Percentiles rank a stretch among this genome's conserved stretches.
phyloP scores from a whole-genome alignment of 495 filamentous ascomycete genomes.

The Penicillium arizonense region DNA sequence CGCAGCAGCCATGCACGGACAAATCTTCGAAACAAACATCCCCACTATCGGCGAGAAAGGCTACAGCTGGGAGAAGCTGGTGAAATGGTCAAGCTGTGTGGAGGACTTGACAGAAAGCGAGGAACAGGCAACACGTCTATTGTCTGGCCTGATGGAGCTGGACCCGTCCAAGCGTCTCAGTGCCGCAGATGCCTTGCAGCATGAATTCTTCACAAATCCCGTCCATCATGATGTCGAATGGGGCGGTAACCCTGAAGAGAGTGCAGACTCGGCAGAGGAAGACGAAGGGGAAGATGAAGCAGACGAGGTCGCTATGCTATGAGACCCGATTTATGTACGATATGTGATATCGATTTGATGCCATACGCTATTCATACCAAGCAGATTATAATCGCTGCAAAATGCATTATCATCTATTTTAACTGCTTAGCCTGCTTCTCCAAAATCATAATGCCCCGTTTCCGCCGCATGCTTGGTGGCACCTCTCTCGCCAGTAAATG shows the following conservation, averaged over 20 bases:
- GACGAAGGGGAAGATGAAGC: conserved; percentile 39
- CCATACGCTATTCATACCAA: conserved; percentile 7
- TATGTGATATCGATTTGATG: conserved; percentile 22
- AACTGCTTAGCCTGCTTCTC: conserved; percentile 49
- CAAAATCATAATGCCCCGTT: conserved; percentile 71
- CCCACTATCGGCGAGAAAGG: conserved; percentile 84
- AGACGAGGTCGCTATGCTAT: conserved; percentile 48
- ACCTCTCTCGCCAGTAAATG: conserved; percentile 70
- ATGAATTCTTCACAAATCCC: conserved; percentile 62
- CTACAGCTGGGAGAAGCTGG: conserved; percentile 85
- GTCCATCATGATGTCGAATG: conserved; percentile 47
- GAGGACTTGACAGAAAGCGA: conserved; percentile 49
- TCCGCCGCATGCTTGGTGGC: conserved; percentile 65
- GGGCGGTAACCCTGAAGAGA: conserved; percentile 44
- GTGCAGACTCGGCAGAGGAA: conserved; percentile 38
- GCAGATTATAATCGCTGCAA: background rate
- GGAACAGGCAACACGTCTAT: conserved; percentile 52
- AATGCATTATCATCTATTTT: conserved; percentile 1
- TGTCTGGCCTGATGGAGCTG: conserved; percentile 62
- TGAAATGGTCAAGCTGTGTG: conserved; percentile 78
- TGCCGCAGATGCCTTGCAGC: conserved; percentile 57
- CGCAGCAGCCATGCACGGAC: conserved; percentile 79
- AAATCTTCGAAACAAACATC: conserved; percentile 85
- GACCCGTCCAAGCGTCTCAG: conserved; percentile 57
- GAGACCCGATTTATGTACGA: conserved; percentile 26